These are phyloP conservation scores for Alternaria alternata DNA, from an alignment of 2,329 filamentous ascomycete species.

Conservation along the genomic window DNA sequence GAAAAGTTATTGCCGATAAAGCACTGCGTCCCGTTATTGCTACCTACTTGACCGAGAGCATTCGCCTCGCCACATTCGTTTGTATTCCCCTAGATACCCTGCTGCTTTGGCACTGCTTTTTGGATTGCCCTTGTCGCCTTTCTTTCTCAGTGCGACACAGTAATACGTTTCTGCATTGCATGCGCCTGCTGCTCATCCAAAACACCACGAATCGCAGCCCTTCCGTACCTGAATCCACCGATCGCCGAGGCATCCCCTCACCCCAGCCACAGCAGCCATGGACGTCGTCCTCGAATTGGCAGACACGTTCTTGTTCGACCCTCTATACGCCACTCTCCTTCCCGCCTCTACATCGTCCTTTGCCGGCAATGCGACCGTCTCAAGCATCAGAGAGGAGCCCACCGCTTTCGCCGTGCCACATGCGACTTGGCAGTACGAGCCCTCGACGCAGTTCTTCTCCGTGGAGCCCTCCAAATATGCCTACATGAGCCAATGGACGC, in stretches of 20 bases:
- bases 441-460: conserved; percentile 73
- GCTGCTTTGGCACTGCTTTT: neutral
- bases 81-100: conserved; percentile 4
- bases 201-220: conserved; percentile 29
- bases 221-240: conserved; percentile 28
- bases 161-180: conserved; percentile 1
- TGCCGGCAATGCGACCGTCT: conserved; percentile 65
- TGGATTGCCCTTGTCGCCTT: neutral
- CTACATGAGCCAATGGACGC: conserved; percentile 77
- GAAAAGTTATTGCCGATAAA: conserved; percentile 22
- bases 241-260: conserved; percentile 18
- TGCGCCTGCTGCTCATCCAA: conserved; percentile 2
- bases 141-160: neutral
- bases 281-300: conserved; percentile 88
- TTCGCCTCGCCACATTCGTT: conserved; percentile 15
- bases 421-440: conserved; percentile 71
- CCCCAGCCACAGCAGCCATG: conserved; percentile 63
- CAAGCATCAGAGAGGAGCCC: conserved; percentile 54
- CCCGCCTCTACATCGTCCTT: conserved; percentile 62
- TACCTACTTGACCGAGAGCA: conserved; percentile 13
- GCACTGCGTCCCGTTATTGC: conserved; percentile 10
- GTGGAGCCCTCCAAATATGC: conserved; percentile 77
- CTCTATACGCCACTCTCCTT: conserved; percentile 75
- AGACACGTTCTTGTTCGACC: conserved; percentile 84
- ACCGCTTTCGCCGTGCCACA: conserved; percentile 33